Evolutionary conservation across 2,329 filamentous ascomycete genomes (phyloP), one percentile per base, ranked within the genome.

Genomic region (Fusarium citri): DNA sequence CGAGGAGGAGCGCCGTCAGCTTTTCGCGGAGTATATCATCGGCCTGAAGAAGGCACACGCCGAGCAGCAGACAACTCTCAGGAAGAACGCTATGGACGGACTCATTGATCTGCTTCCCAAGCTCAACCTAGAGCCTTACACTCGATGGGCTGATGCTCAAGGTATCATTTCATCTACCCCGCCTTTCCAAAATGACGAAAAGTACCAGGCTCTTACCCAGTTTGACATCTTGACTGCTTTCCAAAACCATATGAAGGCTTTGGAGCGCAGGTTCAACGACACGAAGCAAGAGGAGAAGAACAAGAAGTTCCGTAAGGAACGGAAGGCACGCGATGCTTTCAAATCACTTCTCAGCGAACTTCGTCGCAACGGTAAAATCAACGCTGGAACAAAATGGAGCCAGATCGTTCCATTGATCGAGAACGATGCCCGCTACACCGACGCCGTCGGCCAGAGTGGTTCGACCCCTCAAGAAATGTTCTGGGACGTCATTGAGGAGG

Each of bases 401-500:
- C 88, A 94, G 63, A 86, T 98, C 68, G 85, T 92, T 71, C 89
- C 92, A 1, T 78, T 91, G 49, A 87, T 99, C 72, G 88, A 92
- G 73, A 85, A 92, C 58, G 96, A 99, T 76, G 87, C 91, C 49
- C 92, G 94, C 71, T 98, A 97, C 80, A 86, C 85, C 73, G 90
- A 89, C 69, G 94, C 97, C 85, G 87, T 94, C 64, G 94, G 94
- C 54, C 93, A 97, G 77, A 82, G 88, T 62, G 94, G 95, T 59
- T 97, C 94, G 7, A 92, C 89, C 7, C 93, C 96, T 16, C 86
- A 97, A 70, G 94, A 98, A 76, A 85, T 99, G 9, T 98, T 99
- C 83, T 98, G 95, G 94, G 96, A 99, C 78, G 85, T 94, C 49
- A 87, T 98, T 26, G 96, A 98, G 78, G 94, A 97, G 78, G 94